These are phyloP conservation scores for Botryotinia globosa DNA, from an alignment of 2,329 filamentous ascomycete species.

Conservation along the genomic window DNA sequence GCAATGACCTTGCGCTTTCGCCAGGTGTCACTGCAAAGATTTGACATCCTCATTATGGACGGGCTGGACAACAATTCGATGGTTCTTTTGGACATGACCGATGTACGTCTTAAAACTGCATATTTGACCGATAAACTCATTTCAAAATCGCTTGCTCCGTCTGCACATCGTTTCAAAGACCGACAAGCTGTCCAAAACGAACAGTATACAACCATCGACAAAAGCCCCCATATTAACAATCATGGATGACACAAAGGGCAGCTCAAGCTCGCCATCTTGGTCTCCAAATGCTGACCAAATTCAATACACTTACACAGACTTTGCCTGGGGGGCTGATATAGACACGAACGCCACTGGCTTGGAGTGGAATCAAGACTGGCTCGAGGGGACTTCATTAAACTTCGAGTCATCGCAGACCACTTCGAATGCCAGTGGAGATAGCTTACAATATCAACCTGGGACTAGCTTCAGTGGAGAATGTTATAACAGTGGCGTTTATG, in stretches of 20 bases:
- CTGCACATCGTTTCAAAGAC: neutral
- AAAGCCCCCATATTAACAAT: neutral
- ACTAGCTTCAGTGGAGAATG: neutral
- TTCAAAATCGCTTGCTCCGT: slow-evolving; percentile 6
- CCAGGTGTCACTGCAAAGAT: neutral
- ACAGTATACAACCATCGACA: slow-evolving; percentile 6
- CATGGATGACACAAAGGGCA: neutral
- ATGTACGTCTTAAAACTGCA: slow-evolving; percentile 19
- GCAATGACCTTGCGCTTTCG: neutral
- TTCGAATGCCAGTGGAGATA: neutral
- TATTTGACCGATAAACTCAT: slow-evolving; percentile 1
- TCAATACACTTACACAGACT: neutral
- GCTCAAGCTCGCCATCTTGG: neutral
- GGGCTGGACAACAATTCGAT: neutral
- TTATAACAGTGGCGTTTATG: neutral
- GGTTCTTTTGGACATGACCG: slow-evolving; percentile 10
- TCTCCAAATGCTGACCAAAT: neutral
- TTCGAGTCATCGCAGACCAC: neutral
- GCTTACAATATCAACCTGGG: neutral
- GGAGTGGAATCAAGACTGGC: neutral
- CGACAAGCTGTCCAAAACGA: slow-evolving; percentile 1
- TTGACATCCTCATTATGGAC: neutral
- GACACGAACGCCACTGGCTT: neutral
- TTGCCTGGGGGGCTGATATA: neutral
- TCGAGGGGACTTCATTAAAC: neutral